Evolutionary conservation across 768 basidiomycete species (phyloP).

Genomic region (Amanita rubescens): DNA sequence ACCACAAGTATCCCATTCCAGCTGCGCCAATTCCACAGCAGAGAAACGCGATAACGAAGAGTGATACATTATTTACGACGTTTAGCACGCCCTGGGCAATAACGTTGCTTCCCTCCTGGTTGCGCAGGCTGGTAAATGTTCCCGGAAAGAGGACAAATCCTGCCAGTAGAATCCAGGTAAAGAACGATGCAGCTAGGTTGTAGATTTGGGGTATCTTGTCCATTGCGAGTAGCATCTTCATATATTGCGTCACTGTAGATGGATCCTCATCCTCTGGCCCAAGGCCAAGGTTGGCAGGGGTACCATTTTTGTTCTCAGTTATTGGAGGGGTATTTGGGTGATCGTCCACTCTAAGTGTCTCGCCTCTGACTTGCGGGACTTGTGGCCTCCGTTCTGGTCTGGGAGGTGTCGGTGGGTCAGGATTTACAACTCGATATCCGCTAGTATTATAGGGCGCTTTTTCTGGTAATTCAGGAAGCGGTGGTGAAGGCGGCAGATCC

Average conservation of each 20-base stretch:
- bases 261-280: background rate
- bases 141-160: slow-evolving; percentile 59
- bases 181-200: slow-evolving; percentile 48
- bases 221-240: slow-evolving; percentile 55
- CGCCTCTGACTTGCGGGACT: background rate
- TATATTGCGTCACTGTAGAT: slow-evolving; percentile 43
- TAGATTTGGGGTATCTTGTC: slow-evolving; percentile 45
- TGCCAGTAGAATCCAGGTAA: slow-evolving; percentile 56
- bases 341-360: background rate
- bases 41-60: slow-evolving; percentile 43
- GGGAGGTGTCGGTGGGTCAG: background rate
- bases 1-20: slow-evolving; percentile 56
- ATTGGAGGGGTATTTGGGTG: background rate
- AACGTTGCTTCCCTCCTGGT: slow-evolving; percentile 19
- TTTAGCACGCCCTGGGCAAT: slow-evolving; percentile 35
- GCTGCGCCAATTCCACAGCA: slow-evolving; percentile 45
- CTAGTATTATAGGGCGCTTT: background rate
- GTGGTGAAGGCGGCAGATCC: background rate
- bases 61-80: background rate
- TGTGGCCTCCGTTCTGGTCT: background rate
- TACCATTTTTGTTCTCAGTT: background rate
- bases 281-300: background rate
- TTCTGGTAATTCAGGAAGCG: background rate
- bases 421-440: background rate
- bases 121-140: slow-evolving; percentile 46